These are phyloP conservation scores for Eucalyptus leucophloia DNA, from an alignment of 345 rosid genomes.

Conservation along the genomic window DNA sequence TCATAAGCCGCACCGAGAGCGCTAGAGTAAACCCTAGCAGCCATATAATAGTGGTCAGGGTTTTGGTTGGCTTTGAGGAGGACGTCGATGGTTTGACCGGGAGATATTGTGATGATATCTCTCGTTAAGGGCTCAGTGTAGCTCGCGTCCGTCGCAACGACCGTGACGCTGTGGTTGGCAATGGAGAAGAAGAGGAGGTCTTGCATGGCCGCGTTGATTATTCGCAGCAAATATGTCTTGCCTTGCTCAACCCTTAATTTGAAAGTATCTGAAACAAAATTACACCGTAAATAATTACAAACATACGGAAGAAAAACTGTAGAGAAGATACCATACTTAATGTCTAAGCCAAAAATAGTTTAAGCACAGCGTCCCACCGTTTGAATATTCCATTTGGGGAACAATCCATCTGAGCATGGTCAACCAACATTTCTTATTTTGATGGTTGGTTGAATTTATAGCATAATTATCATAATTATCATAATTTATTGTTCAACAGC, in stretches of 20 bases:
- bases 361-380: background rate
- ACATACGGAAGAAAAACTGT: background rate
- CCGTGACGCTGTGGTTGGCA: conserved; percentile 7
- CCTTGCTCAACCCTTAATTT: conserved; percentile 10
- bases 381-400: background rate
- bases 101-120: conserved; percentile 1
- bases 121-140: conserved; percentile 11
- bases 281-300: background rate
- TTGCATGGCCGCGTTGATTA: conserved; percentile 18
- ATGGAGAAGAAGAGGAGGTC: conserved; percentile 18
- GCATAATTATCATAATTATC: background rate
- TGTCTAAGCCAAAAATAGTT: background rate
- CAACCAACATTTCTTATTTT: background rate
- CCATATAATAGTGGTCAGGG: conserved; percentile 6
- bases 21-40: background rate
- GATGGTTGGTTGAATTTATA: background rate
- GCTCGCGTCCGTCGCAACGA: conserved; percentile 18
- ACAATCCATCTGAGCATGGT: background rate
- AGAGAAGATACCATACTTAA: background rate
- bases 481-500: background rate
- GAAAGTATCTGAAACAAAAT: background rate
- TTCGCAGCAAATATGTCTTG: conserved; percentile 18
- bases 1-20: background rate
- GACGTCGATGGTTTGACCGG: conserved; percentile 25
- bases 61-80: conserved; percentile 9